Base-by-base conservation (phyloP, 495 filamentous ascomycete genomes). In the Neurospora discreta region DNA sequence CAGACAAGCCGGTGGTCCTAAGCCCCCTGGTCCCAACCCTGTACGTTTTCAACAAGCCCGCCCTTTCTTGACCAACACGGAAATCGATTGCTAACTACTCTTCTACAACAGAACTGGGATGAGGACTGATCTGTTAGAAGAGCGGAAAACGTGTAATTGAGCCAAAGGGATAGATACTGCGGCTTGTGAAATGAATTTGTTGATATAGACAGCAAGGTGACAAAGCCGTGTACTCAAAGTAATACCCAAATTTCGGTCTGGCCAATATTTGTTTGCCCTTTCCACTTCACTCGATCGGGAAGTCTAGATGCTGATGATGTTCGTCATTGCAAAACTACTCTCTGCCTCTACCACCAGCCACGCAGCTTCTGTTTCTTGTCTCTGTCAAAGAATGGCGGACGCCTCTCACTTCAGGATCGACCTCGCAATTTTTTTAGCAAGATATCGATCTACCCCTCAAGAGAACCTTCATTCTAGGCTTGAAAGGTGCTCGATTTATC, bases 1-100 rank as follows among this genome's bases (percentile, higher is more conserved):
- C 69, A 90, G 94, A 81, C 95, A 98, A 83, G 96, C 96, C 33
- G 96, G 96, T 78, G 96, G 96, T 42, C 96, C 96, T 39, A 99
- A 99, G 85, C 93, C 93, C 39, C 95, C 96, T 15, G 93, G 91
- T 20, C 94, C 93, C 67, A 97, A 97, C 85, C 88, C 93, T 73
- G 42, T 44, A 44, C 10, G 42, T 44, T 20, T 44, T n/a, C 3
- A 1, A 10, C 1, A 44, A 44, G 42, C 1, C 42, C 18, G 8
- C 8, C 42, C 18, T 2, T 18, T 44, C 18, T 5, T 44, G 42
- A 20, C 7, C 9, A 18, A 20, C 7, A 4, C 18, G 8, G 18
- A 5, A 44, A 1, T 20, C 10, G n/a, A 8, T 10, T 44, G 42
- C 42, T 44, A 20, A 44, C 42, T 44, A 20, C 18, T 2, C 0